Percentiles rank a stretch among this genome's conserved stretches.
Conservation (phyloP, 2,329 filamentous ascomycete genomes). For the Fusarium pseudoanthophilum region DNA sequence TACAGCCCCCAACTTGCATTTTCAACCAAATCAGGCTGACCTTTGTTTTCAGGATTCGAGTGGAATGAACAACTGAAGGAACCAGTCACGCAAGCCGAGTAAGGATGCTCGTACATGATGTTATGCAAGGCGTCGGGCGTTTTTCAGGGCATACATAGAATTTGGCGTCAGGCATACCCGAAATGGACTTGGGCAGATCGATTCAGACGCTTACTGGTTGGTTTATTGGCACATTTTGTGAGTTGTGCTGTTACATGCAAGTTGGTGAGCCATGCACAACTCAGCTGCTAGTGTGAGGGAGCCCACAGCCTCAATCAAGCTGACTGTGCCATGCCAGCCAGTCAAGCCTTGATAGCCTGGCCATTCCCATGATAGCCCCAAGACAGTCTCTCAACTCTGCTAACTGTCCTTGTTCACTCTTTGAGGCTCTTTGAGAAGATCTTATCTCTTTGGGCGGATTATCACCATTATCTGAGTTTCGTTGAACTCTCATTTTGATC, state of each 20-base stretch:
- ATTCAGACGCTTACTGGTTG: constrained; percentile 8
- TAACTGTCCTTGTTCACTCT: neutral
- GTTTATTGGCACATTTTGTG: neutral
- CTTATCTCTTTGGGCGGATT: neutral
- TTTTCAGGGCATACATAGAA: constrained; percentile 30
- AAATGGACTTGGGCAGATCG: constrained; percentile 1
- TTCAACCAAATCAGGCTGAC: constrained; percentile 6
- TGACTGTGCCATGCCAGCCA: neutral
- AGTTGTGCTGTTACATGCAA: neutral
- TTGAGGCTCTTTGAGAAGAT: neutral
- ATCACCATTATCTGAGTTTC: neutral
- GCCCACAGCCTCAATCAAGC: constrained; percentile 17
- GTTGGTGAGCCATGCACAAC: constrained; percentile 11
- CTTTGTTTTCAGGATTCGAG: constrained; percentile 51
- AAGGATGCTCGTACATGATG: constrained; percentile 31
- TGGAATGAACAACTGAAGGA: constrained; percentile 54
- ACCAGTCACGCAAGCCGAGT: constrained; percentile 44
- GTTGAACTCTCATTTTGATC: neutral
- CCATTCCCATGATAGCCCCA: neutral
- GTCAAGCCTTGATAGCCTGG: constrained; percentile 14
- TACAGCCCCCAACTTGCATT: constrained; percentile 54
- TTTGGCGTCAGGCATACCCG: constrained; percentile 17
- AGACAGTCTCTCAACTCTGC: neutral
- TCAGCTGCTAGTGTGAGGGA: constrained; percentile 7
- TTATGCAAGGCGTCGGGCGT: constrained; percentile 37